Evolutionary conservation across 148 eudicot genomes (phyloP).

Genomic region (Drosera capensis): DNA sequence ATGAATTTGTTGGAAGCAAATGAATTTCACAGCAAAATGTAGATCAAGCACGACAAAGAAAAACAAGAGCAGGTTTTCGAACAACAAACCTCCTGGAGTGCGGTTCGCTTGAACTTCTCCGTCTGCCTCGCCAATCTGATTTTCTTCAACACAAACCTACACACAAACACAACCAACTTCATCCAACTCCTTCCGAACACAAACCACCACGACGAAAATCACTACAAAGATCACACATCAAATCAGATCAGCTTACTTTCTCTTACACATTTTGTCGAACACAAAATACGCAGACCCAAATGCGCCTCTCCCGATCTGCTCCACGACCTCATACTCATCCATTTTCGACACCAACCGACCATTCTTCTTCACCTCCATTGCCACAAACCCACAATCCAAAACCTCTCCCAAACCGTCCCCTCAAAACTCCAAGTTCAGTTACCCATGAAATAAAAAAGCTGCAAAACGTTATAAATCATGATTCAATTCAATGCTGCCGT

Average conservation of each 20-base stretch:
- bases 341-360: slow-evolving; percentile 40
- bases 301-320: slow-evolving; percentile 86
- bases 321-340: slow-evolving; percentile 59
- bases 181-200: neutral
- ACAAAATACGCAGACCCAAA: slow-evolving; percentile 78
- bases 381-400: no score
- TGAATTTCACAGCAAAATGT: neutral
- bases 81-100: slow-evolving; percentile 55
- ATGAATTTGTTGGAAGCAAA: neutral
- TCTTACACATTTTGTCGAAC: slow-evolving; percentile 34
- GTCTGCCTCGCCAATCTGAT: slow-evolving; percentile 59
- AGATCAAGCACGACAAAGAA: neutral
- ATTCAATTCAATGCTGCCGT: no score
- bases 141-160: slow-evolving; percentile 71
- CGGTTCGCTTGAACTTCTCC: slow-evolving; percentile 57
- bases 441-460: no score
- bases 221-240: neutral
- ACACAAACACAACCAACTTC: neutral
- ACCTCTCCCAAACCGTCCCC: no score
- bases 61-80: neutral
- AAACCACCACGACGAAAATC: no score
- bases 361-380: slow-evolving; percentile 24
- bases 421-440: no score
- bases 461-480: no score
- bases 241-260: slow-evolving; percentile 26